Percentiles rank a stretch among this genome's conserved stretches.
Evolutionary conservation across 352 stramenopile species (phyloP).

Genomic region (Phytophthora fragariae): DNA sequence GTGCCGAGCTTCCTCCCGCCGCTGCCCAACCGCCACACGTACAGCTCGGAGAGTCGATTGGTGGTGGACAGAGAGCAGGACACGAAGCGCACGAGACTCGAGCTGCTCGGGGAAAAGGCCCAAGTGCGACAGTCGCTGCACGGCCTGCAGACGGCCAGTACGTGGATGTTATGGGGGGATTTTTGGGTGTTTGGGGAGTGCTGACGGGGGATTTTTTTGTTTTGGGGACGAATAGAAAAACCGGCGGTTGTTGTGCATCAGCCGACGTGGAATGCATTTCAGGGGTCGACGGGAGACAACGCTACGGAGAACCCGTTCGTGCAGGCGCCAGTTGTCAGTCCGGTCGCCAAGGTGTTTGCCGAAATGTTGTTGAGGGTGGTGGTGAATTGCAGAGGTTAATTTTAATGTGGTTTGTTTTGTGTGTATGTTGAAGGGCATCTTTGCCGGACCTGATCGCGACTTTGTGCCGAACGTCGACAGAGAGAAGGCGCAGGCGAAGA

Average conservation of each 20-base stretch:
- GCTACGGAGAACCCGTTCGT: constrained; percentile 60
- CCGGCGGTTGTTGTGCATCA: constrained; percentile 46
- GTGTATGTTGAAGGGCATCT: constrained; percentile 34
- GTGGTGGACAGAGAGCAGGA: constrained; percentile 68
- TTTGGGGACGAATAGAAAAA: constrained; percentile 39
- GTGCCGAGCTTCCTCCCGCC: constrained; percentile 61
- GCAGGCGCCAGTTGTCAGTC: constrained; percentile 50
- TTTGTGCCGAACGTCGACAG: constrained; percentile 49
- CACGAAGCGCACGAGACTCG: constrained; percentile 57
- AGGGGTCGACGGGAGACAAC: constrained; percentile 50
- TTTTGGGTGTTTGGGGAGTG: not conserved
- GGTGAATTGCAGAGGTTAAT: not conserved
- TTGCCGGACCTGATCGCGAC: constrained; percentile 39
- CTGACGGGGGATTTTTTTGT: not conserved
- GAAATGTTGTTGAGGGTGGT: not conserved
- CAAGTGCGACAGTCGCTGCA: constrained; percentile 70
- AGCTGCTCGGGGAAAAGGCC: constrained; percentile 66
- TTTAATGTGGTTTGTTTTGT: not conserved
- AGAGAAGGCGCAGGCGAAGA: constrained; percentile 52
- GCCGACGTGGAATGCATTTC: constrained; percentile 62
- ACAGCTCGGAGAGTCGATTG: constrained; percentile 59
- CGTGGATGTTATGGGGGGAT: constrained; percentile 4
- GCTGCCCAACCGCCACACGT: constrained; percentile 66
- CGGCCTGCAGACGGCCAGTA: constrained; percentile 57
- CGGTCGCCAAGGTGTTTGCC: constrained; percentile 29